A percentile compares a stretch with the other conserved stretches of the same genome.
Conservation (phyloP, 1,284 basidiomycete genomes). For the Apiotrichum laibachii region DNA sequence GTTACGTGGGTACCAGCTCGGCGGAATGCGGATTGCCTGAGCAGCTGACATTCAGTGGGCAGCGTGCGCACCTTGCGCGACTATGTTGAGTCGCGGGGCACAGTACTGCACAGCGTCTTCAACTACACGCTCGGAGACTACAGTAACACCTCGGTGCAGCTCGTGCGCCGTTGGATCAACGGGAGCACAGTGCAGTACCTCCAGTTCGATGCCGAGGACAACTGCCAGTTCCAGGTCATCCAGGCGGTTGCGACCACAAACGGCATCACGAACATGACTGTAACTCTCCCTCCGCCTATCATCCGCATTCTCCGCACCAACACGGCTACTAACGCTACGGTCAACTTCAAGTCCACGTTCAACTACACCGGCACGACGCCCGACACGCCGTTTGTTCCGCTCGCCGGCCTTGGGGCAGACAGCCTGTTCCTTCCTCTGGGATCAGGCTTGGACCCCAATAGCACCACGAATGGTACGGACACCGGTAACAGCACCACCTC, state of each 20-base stretch:
- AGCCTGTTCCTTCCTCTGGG: conserved; percentile 43
- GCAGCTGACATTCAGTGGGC: conserved; percentile 38
- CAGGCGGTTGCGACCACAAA: neutral
- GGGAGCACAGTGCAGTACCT: conserved; percentile 49
- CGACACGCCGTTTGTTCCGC: conserved; percentile 25
- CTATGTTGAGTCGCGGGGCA: conserved; percentile 46
- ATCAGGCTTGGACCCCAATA: neutral
- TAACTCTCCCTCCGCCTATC: conserved; percentile 34
- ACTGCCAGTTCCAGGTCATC: conserved; percentile 40
- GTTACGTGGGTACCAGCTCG: conserved; percentile 31
- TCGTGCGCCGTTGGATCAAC: conserved; percentile 54
- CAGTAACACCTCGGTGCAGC: conserved; percentile 42
- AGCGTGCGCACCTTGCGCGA: conserved; percentile 53
- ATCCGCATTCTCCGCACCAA: conserved; percentile 39
- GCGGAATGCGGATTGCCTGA: too few species aligned
- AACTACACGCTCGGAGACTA: conserved; percentile 53
- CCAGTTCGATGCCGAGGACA: conserved; percentile 36
- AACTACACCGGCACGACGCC: conserved; percentile 49
- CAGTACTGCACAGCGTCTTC: conserved; percentile 50
- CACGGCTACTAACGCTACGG: conserved; percentile 30
- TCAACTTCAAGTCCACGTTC: conserved; percentile 49
- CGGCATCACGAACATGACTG: conserved; percentile 36
- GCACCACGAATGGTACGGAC: neutral
- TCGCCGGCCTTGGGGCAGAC: conserved; percentile 43
- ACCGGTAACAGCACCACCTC: neutral